Base-by-base conservation (phyloP, 176 grass and related monocot species). In the Triticum dicoccoides region DNA sequence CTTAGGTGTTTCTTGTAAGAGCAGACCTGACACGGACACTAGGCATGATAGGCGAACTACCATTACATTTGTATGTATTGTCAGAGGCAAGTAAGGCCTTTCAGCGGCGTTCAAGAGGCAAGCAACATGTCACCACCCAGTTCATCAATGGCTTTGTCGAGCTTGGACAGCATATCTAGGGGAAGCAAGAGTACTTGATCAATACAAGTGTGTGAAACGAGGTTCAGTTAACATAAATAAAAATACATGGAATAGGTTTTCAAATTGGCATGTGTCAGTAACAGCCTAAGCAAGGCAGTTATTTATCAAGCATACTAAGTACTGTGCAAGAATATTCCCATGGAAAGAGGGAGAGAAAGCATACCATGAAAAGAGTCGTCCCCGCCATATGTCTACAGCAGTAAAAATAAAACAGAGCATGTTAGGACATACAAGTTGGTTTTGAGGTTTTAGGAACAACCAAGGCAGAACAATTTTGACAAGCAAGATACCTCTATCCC, bases 91-190 rank as follows among this genome's bases (percentile, higher is more conserved):
- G 62, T 67, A 77, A 41, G 10, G 72, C 73, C 39, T 82, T 83
- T 32, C 79, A 72, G 70, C 42, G 8, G 21, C 65, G 30, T 18
- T 64, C 62, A 64, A 58, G 47, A 37, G 32, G n/a, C 49, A 24
- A 95, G 87, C 5, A 76, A 56, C 82, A 94, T 76, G 76, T 89
- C 85, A 30, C 84, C 82, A n/a, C 92, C 92, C 83, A 89, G 74
- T 75, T 94, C 92, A 80, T 94, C 79, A 34, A 94, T 94, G 63
- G 80, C 89, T 85, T 83, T 88, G 33, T 95, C 88, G 35, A 95
- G 80, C 61, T 80, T 86, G 79, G 82, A 89, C 85, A 95, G 69
- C 85, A 92, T 88, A 65, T 94, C 89, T 94, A 88, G 72, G 67
- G 63, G 27, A 86, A 73, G 61, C 80, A 85, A 64, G 78, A 86